A percentile compares a stretch with the other conserved stretches of the same genome.
phyloP scores from a whole-genome alignment of 2,329 filamentous ascomycete genomes.

The Colletotrichum endophyticum region DNA sequence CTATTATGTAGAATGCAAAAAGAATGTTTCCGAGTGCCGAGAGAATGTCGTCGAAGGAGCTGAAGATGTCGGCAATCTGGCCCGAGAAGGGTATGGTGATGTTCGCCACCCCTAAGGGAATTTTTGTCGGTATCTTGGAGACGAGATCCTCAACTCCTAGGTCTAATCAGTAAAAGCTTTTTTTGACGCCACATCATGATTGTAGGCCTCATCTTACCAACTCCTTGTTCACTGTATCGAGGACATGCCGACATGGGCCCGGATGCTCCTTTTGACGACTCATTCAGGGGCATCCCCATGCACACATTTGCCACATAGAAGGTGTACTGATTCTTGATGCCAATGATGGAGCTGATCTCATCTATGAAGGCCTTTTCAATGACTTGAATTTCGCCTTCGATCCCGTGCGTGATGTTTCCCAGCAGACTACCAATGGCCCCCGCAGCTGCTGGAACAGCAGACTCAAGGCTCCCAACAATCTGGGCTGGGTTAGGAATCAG shows the following conservation, averaged over 20 bases:
- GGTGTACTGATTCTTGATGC: not conserved
- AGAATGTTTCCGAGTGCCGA: not conserved
- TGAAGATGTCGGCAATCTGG: not conserved
- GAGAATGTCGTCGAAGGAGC: not conserved
- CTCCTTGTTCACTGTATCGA: not conserved
- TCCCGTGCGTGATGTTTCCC: not conserved
- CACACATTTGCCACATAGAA: not conserved
- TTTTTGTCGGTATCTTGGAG: not conserved
- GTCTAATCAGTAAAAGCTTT: rapidly evolving
- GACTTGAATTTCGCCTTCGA: not conserved
- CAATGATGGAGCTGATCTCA: not conserved
- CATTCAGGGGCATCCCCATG: not conserved
- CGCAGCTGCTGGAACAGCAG: not conserved
- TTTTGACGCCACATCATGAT: rapidly evolving
- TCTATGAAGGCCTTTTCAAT: not conserved
- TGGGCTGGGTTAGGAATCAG: not conserved
- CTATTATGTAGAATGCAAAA: not conserved
- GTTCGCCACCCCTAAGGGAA: not conserved
- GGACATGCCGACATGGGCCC: not conserved
- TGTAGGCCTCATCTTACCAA: not conserved
- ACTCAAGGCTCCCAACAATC: not conserved
- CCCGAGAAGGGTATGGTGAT: not conserved
- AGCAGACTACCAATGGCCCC: not conserved
- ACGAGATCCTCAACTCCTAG: not conserved
- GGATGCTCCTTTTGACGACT: not conserved